Evolutionary conservation across 1,284 basidiomycete species (phyloP).

Genomic region (Taiwanofungus camphoratus): DNA sequence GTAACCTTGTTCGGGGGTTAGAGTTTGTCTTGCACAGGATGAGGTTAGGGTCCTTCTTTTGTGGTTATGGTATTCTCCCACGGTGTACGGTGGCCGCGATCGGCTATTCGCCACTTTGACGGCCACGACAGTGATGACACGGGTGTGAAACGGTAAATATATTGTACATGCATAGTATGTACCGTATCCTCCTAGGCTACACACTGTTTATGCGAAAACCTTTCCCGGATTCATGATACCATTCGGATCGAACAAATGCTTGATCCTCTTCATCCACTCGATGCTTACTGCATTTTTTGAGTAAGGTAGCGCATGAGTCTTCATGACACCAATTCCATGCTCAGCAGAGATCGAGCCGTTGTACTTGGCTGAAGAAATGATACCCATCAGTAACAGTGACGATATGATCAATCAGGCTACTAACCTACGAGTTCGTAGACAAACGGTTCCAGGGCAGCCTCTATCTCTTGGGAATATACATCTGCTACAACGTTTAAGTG

Average conservation of each 20-base stretch:
- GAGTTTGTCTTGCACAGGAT: slow-evolving; percentile 22
- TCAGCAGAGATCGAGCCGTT: slow-evolving; percentile 94
- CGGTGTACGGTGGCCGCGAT: background rate
- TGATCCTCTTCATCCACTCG: slow-evolving; percentile 87
- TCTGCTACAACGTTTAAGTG: slow-evolving; percentile 94
- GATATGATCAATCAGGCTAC: slow-evolving; percentile 26
- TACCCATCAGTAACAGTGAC: background rate
- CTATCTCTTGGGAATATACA: slow-evolving; percentile 78
- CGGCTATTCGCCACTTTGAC: background rate
- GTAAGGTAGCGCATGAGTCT: slow-evolving; percentile 87
- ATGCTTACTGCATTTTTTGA: slow-evolving; percentile 81
- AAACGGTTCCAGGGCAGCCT: slow-evolving; percentile 89
- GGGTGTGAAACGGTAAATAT: background rate
- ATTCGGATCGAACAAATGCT: slow-evolving; percentile 86
- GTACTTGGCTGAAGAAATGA: slow-evolving; percentile 45
- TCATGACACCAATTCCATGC: slow-evolving; percentile 95
- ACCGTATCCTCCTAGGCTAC: background rate
- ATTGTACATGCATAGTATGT: slow-evolving; percentile 11
- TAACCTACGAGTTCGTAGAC: slow-evolving; percentile 88
- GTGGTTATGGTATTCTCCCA: slow-evolving; percentile 10
- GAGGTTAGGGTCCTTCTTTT: slow-evolving; percentile 27
- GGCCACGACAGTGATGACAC: background rate
- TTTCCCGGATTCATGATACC: slow-evolving; percentile 91
- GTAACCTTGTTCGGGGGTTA: slow-evolving; percentile 26
- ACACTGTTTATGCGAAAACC: slow-evolving; percentile 42